phyloP scores from a whole-genome alignment of 495 filamentous ascomycete species.

The Hypoxylon perforatum region DNA sequence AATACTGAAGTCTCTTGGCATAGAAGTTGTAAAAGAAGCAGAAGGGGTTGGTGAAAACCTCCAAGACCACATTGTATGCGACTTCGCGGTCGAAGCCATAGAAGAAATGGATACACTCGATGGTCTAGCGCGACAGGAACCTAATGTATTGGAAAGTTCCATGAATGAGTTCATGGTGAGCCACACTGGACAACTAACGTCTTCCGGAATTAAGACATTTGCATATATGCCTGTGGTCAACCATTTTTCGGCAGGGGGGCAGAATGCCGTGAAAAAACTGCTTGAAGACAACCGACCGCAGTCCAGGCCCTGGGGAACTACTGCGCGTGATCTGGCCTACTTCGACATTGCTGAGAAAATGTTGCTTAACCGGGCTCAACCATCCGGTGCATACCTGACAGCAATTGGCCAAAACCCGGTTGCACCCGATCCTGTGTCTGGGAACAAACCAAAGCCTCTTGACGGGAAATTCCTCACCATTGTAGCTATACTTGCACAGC shows the following conservation, averaged over 20 bases:
- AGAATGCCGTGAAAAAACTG: background rate
- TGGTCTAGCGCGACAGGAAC: constrained; percentile 8
- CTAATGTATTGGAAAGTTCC: constrained; percentile 6
- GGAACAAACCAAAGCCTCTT: constrained; percentile 38
- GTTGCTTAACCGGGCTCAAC: constrained; percentile 11
- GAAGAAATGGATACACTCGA: constrained; percentile 30
- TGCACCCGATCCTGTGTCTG: constrained; percentile 13
- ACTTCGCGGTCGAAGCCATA: constrained; percentile 20
- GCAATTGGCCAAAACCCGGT: constrained; percentile 4
- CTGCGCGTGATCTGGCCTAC: background rate
- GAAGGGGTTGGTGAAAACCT: constrained; percentile 67
- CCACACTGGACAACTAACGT: constrained; percentile 19
- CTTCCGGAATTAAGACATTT: constrained; percentile 17
- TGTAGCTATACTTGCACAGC: constrained; percentile 56
- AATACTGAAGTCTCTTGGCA: constrained; percentile 54
- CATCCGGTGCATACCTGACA: constrained; percentile 21
- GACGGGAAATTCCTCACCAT: constrained; percentile 55
- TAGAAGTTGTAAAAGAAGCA: constrained; percentile 59
- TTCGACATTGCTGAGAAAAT: constrained; percentile 20
- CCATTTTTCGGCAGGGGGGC: background rate
- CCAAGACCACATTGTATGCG: constrained; percentile 62
- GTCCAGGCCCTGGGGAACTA: background rate
- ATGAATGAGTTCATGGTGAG: constrained; percentile 14
- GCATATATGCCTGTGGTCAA: constrained; percentile 21
- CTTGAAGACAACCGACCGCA: constrained; percentile 13